A percentile compares a stretch with the other conserved stretches of the same genome.
Evolutionary conservation across 768 basidiomycete genomes (phyloP).

Genomic region (Pleurotus tuoliensis): DNA sequence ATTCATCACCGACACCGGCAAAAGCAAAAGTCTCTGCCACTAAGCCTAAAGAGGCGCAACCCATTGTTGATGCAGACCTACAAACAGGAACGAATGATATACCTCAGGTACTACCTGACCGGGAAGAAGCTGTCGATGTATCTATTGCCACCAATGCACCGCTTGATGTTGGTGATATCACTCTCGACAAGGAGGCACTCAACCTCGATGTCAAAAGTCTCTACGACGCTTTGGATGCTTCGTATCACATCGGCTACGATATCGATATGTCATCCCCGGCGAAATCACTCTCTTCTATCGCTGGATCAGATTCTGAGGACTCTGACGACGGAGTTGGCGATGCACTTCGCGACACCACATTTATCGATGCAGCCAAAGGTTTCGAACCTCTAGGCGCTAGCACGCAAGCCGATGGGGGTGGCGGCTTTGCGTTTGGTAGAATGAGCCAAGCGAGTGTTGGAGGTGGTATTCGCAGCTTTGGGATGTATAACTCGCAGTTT

Average conservation of each 20-base stretch:
- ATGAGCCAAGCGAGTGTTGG: neutral
- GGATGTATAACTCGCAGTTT: constrained; percentile 50
- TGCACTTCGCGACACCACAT: neutral
- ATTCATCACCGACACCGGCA: too few species aligned
- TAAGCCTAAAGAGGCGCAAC: neutral
- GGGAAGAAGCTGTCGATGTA: neutral
- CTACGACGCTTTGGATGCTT: neutral
- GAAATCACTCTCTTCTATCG: constrained; percentile 8
- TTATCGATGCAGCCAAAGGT: neutral
- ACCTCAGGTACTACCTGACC: neutral
- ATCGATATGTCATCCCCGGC: constrained; percentile 2
- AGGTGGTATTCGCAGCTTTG: neutral
- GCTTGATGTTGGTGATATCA: neutral
- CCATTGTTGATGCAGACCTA: neutral
- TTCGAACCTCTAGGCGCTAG: neutral
- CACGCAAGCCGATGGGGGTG: neutral
- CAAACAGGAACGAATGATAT: neutral
- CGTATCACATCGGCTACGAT: neutral
- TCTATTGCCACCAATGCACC: neutral
- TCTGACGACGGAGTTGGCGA: neutral
- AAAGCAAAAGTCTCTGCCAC: neutral
- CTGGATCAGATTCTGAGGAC: constrained; percentile 7
- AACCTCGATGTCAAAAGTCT: neutral
- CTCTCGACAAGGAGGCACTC: neutral
- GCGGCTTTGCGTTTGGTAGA: neutral